Percentiles rank a stretch among this genome's conserved stretches.
Conservation (phyloP, 176 grass and related monocot genomes). For the Tillandsia fasciculata region DNA sequence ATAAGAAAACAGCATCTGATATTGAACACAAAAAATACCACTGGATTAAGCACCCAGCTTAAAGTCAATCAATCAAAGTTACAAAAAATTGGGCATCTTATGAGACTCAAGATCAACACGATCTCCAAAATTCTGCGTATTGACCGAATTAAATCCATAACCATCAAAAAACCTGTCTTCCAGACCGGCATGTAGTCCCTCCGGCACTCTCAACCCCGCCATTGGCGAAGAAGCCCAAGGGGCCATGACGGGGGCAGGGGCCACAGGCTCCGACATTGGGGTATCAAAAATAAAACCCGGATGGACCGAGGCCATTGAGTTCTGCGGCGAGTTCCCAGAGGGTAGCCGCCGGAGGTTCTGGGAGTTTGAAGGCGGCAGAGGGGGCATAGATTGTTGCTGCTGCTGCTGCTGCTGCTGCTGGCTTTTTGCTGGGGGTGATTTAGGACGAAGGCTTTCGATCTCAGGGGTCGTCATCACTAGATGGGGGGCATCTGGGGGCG, state of each 20-base stretch:
- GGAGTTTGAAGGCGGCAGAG: slow-evolving; percentile 26
- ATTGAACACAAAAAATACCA: no score
- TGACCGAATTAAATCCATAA: slow-evolving; percentile 33
- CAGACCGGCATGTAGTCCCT: slow-evolving; percentile 12
- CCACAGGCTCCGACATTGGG: no score
- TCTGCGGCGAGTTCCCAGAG: slow-evolving; percentile 27
- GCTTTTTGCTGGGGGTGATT: slow-evolving; percentile 76
- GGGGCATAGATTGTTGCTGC: slow-evolving; percentile 19
- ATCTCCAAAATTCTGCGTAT: slow-evolving; percentile 20
- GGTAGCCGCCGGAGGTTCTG: slow-evolving; percentile 22
- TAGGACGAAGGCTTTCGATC: slow-evolving; percentile 70
- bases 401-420: slow-evolving; percentile 22
- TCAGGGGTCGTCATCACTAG: slow-evolving; percentile 80
- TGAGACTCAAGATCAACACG: slow-evolving; percentile 19
- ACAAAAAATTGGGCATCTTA: slow-evolving; percentile 29
- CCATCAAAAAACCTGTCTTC: slow-evolving; percentile 27
- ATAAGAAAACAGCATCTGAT: no score
- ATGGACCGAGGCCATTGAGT: slow-evolving; percentile 9
- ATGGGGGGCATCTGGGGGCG: slow-evolving; percentile 81
- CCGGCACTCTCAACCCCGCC: slow-evolving; percentile 27
- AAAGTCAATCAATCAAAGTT: neutral
- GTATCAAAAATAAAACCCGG: slow-evolving; percentile 7
- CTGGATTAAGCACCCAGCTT: no score
- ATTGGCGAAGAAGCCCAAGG: slow-evolving; percentile 31
- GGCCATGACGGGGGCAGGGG: slow-evolving; percentile 12